Evolutionary conservation across 495 filamentous ascomycete genomes (phyloP).

Genomic region (Trichoderma reesei): DNA sequence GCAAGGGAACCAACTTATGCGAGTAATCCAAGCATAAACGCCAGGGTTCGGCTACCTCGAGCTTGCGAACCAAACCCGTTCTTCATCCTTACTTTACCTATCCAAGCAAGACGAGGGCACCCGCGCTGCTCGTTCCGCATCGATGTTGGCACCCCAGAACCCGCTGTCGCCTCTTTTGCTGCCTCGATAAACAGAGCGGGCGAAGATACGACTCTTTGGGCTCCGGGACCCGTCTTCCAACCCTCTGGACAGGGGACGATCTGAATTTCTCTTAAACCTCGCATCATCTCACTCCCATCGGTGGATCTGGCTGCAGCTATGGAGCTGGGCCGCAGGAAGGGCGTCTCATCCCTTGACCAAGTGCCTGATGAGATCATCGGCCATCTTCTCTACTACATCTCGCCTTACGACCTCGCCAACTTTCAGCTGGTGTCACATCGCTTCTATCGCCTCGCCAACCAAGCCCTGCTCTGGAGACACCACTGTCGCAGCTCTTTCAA

Average conservation of each 20-base stretch:
- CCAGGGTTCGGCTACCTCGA: neutral
- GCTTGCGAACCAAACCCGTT: no score
- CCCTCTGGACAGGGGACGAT: no score
- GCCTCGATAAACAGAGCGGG: neutral
- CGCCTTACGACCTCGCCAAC: constrained; percentile 40
- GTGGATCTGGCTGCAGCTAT: neutral
- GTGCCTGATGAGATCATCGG: constrained; percentile 70
- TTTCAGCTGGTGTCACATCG: constrained; percentile 53
- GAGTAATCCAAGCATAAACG: neutral
- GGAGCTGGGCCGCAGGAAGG: neutral
- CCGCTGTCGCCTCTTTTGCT: neutral
- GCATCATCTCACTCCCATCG: neutral
- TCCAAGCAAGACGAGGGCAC: neutral
- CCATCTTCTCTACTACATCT: constrained; percentile 51
- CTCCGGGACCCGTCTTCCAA: no score
- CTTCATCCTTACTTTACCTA: neutral
- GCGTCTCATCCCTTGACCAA: constrained; percentile 21
- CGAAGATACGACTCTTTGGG: no score
- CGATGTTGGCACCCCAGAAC: neutral
- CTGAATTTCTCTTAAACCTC: neutral
- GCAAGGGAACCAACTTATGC: neutral
- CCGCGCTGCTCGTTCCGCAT: neutral
- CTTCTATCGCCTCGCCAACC: constrained; percentile 53
- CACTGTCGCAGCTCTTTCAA: constrained; percentile 58
- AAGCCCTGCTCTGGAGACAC: constrained; percentile 67